These are phyloP conservation scores for Hypoxylon fuscum DNA, from an alignment of 495 filamentous ascomycete genomes.

Conservation along the genomic window DNA sequence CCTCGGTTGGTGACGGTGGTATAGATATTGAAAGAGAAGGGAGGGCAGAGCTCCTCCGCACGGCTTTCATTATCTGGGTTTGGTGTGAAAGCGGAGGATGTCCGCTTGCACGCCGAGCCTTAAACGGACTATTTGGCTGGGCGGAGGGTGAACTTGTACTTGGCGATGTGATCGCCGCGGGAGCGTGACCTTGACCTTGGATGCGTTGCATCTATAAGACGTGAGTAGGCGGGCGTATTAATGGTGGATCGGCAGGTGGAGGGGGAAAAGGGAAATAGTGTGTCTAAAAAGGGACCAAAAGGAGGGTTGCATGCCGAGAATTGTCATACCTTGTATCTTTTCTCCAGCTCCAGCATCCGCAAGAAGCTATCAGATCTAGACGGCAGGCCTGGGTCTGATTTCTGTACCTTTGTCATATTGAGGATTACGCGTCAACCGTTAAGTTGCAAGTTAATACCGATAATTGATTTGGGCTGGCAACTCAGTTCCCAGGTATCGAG, in stretches of 20 bases:
- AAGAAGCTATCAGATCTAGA: conserved; percentile 55
- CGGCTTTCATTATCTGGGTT: conserved; percentile 56
- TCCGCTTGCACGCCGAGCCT: conserved; percentile 46
- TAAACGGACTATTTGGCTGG: conserved; percentile 39
- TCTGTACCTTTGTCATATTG: conserved; percentile 48
- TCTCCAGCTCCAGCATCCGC: conserved; percentile 62
- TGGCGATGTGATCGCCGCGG: conserved; percentile 40
- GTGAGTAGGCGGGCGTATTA: conserved; percentile 43
- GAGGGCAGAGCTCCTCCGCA: conserved; percentile 47
- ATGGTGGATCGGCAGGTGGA: conserved; percentile 36
- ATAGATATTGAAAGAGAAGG: conserved; percentile 56
- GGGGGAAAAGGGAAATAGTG: conserved; percentile 26
- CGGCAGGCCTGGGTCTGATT: conserved; percentile 39
- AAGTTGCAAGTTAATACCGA: conserved; percentile 29
- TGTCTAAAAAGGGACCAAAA: conserved; percentile 34
- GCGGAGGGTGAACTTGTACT: conserved; percentile 43
- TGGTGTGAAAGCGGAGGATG: conserved; percentile 48
- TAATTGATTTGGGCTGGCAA: conserved; percentile 25
- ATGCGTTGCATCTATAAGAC: conserved; percentile 51
- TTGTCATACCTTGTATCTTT: conserved; percentile 59
- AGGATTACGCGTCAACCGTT: conserved; percentile 44
- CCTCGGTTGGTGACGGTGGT: conserved; percentile 42
- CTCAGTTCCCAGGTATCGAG: conserved; percentile 24
- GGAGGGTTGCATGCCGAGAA: conserved; percentile 49
- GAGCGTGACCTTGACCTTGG: conserved; percentile 45